These are phyloP conservation scores for Xylaria sp. DNA, from an alignment of 495 filamentous ascomycete species.

Conservation along the genomic window DNA sequence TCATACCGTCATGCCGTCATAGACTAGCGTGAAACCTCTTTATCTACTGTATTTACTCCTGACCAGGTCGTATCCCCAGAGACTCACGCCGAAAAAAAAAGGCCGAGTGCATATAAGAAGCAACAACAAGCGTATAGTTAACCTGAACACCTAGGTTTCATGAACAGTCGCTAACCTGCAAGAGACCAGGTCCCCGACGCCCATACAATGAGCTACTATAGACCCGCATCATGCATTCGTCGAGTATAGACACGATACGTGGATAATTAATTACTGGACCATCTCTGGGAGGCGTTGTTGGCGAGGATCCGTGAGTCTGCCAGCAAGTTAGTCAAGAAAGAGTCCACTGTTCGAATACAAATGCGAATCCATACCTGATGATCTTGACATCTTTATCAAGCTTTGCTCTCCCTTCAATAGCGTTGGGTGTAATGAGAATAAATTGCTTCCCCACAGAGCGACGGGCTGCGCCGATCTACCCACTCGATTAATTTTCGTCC, in stretches of 20 bases:
- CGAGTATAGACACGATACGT: constrained; percentile 1
- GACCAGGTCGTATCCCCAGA: not conserved
- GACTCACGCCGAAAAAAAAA: not conserved
- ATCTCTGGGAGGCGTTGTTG: constrained; percentile 52
- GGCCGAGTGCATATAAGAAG: not conserved
- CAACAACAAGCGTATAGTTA: not conserved
- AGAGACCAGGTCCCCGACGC: constrained; percentile 10
- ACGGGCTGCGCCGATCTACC: constrained; percentile 79
- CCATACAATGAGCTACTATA: constrained; percentile 6
- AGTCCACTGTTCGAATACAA: not conserved
- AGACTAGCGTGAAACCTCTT: constrained; percentile 2
- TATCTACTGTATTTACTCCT: constrained; percentile 5
- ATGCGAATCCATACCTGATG: constrained; percentile 67
- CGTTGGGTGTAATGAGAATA: constrained; percentile 94
- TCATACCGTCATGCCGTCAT: not conserved
- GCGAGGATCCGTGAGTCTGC: constrained; percentile 60
- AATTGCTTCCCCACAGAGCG: constrained; percentile 89
- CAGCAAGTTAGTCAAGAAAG: constrained; percentile 29
- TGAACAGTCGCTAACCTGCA: constrained; percentile 4
- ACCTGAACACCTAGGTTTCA: not conserved
- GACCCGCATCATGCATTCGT: not conserved
- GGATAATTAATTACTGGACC: constrained; percentile 10
- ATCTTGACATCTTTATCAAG: constrained; percentile 79
- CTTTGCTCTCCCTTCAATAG: constrained; percentile 73
- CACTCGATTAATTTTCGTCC: constrained; percentile 26